Conservation (phyloP, 495 filamentous ascomycete species). For the Penicillium robsamsonii region DNA sequence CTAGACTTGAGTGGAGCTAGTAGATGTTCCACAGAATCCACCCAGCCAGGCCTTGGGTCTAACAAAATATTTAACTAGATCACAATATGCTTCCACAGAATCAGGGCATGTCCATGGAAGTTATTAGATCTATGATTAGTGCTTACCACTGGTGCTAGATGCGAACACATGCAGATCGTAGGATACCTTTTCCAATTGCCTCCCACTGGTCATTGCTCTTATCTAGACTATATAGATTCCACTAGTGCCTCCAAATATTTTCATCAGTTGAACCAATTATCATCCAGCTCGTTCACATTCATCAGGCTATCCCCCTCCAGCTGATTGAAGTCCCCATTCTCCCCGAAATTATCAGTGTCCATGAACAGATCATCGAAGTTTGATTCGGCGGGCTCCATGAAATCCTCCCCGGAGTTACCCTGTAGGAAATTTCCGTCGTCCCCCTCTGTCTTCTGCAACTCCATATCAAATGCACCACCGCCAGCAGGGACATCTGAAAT, state of each 20-base stretch:
- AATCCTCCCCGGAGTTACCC: conserved; percentile 32
- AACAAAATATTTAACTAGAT: background rate
- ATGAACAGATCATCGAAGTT: conserved; percentile 53
- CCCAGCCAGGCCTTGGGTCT: background rate
- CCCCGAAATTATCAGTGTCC: conserved; percentile 42
- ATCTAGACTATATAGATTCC: background rate
- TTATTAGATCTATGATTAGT: background rate
- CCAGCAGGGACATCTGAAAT: conserved; percentile 33
- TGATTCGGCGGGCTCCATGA: conserved; percentile 47
- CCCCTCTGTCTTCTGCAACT: conserved; percentile 34
- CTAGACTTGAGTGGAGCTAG: background rate
- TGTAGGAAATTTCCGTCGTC: conserved; percentile 16
- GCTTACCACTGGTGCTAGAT: conserved; percentile 5
- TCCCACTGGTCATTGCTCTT: background rate
- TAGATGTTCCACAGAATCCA: background rate
- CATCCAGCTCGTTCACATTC: conserved; percentile 45
- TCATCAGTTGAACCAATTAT: conserved; percentile 44
- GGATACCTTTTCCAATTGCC: conserved; percentile 7
- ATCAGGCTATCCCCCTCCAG: conserved; percentile 44
- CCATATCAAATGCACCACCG: conserved; percentile 45
- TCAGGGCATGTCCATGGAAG: background rate
- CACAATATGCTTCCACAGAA: background rate
- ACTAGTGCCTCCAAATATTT: background rate
- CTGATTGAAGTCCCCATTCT: conserved; percentile 37
- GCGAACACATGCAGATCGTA: conserved; percentile 19